Conservation (phyloP, 257 asterid genomes). For the Capsicum rhomboideum region DNA sequence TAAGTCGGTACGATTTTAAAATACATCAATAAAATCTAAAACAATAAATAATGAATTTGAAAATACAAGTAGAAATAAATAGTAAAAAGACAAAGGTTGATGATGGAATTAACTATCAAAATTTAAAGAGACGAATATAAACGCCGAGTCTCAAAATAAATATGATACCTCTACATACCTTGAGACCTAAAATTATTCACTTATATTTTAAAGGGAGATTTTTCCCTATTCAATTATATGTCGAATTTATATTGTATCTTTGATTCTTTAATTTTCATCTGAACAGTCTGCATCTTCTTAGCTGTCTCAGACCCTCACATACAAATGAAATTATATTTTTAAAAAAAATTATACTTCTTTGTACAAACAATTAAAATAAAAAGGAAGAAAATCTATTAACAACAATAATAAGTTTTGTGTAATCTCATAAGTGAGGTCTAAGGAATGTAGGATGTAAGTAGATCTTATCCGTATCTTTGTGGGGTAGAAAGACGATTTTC, state of each 20-base stretch:
- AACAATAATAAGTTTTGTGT: not conserved
- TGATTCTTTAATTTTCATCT: not conserved
- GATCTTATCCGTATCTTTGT: not conserved
- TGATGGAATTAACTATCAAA: not conserved
- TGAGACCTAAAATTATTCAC: not conserved
- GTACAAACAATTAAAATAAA: not conserved
- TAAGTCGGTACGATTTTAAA: too few relatives aligned
- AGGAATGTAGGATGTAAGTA: not conserved
- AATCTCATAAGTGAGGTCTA: too few relatives aligned
- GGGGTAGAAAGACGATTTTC: not conserved
- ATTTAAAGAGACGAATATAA: not conserved
- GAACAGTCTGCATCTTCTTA: not conserved
- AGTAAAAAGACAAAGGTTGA: not conserved
- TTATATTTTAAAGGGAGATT: not conserved
- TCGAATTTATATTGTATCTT: not conserved
- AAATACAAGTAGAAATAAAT: not conserved
- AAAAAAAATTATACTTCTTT: not conserved
- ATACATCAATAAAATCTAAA: too few relatives aligned
- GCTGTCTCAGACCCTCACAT: not conserved
- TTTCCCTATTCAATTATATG: not conserved
- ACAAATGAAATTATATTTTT: not conserved
- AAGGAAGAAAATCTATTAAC: not conserved
- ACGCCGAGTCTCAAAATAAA: not conserved
- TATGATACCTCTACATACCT: not conserved
- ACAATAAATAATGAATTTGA: not conserved